Evolutionary conservation across 2,329 filamentous ascomycete species (phyloP).

Genomic region (Alternaria alternata): DNA sequence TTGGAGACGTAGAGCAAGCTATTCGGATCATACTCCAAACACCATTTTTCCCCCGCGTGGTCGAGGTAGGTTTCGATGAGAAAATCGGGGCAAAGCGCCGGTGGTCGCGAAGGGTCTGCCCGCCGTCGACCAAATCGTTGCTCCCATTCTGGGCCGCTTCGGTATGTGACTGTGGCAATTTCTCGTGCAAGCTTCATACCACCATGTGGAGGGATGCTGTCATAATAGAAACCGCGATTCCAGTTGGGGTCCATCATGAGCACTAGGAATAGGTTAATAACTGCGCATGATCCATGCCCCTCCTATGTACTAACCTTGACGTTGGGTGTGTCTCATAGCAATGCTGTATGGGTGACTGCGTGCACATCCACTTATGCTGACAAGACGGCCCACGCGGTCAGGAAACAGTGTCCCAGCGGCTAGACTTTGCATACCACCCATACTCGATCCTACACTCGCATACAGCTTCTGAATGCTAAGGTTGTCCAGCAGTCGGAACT

Average conservation of each 20-base stretch:
- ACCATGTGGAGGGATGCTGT: constrained; percentile 84
- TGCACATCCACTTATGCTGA: constrained; percentile 91
- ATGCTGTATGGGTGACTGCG: constrained; percentile 97
- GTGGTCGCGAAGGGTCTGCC: constrained; percentile 84
- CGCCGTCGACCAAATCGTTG: constrained; percentile 87
- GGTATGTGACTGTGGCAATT: constrained; percentile 97
- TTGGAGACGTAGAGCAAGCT: constrained; percentile 96
- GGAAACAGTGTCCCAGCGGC: constrained; percentile 86
- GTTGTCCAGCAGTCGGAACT: constrained; percentile 85
- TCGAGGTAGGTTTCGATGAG: constrained; percentile 98
- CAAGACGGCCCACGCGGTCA: constrained; percentile 79
- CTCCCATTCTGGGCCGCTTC: constrained; percentile 97
- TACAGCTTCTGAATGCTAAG: constrained; percentile 81
- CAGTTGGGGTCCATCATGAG: constrained; percentile 99
- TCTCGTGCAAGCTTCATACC: constrained; percentile 98
- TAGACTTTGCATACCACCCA: constrained; percentile 98
- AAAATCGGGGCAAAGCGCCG: constrained; percentile 95
- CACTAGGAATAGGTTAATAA: constrained; percentile 58
- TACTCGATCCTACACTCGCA: constrained; percentile 93
- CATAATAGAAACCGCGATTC: constrained; percentile 90
- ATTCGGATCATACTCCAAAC: constrained; percentile 94
- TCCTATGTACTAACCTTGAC: constrained; percentile 64
- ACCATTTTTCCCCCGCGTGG: constrained; percentile 98
- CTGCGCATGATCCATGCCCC: background rate
- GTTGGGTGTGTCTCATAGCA: constrained; percentile 96